Base-by-base conservation (phyloP, 2,329 filamentous ascomycete genomes). In the Aspergillus awamori region DNA sequence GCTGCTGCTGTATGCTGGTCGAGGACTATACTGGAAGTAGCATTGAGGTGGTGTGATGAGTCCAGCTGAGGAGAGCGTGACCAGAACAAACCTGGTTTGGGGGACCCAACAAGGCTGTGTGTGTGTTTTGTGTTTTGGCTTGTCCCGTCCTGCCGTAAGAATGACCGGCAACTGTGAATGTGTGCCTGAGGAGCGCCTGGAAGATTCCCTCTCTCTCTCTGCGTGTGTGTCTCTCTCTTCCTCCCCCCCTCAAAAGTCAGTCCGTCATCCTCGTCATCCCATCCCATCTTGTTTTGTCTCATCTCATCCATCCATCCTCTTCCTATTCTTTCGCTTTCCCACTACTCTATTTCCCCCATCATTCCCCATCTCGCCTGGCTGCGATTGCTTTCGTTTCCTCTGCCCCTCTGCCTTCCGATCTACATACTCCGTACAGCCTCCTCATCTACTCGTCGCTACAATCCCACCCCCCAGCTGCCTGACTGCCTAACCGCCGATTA, bases 401-500 rank as follows among this genome's bases (percentile, higher is more conserved):
- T 20, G 20, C 17, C 43, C 26, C 3, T 38, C 26, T 20, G 15
- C 11, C 26, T 13, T 55, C 39, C 26, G 28, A 22, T 33, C 39
- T 22, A 13, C 45, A 28, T 33, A 38, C 8, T 30, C 28, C 28
- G 11, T 30, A 38, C 20, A 10, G 13, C 52, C 30, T 57, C 26
- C 10, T 55, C 48, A 57, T 26, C 36, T 57, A n/a, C 39, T 26
- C 11, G 30, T 57, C 30, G 45, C 36, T 26, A 57, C 33, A 33
- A 57, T 20, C 30, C 20, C 48, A 51, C 22, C 45, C 41, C 39
- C 53, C 52, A 20, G 64, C 66, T 69, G 68, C 69, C 66, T 64
- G 65, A 69, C 62, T 53, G 63, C 68, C 66, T 67, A 62, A 68
- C 60, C 49, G 24, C 59, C 48, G 47, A 53, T 59, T 53, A 47